phyloP scores from a whole-genome alignment of 2,329 filamentous ascomycete species.

The Aspergillus sp. region DNA sequence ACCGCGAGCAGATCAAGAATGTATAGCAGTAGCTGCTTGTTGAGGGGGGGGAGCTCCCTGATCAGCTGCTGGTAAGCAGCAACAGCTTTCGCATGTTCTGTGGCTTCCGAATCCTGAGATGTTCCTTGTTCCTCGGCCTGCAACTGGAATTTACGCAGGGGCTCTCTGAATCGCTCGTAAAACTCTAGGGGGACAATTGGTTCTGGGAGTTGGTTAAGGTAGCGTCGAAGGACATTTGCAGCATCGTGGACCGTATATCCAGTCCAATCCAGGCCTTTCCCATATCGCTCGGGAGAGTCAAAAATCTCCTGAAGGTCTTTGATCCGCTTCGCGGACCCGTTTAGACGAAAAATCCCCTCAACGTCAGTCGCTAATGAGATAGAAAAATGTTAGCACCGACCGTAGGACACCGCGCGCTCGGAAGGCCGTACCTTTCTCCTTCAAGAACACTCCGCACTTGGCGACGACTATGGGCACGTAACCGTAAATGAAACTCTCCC shows the following conservation, averaged over 20 bases:
- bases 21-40: constrained; percentile 90
- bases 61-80: constrained; percentile 83
- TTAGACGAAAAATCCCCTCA: constrained; percentile 94
- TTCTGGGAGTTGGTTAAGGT: constrained; percentile 93
- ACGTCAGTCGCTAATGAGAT: constrained; percentile 73
- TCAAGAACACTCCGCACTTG: constrained; percentile 95
- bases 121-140: constrained; percentile 71
- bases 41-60: constrained; percentile 86
- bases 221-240: constrained; percentile 90
- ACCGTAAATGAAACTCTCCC: constrained; percentile 95
- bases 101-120: constrained; percentile 68
- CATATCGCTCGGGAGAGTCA: constrained; percentile 91
- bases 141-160: constrained; percentile 67
- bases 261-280: constrained; percentile 94
- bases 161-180: constrained; percentile 87
- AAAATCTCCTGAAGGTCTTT: constrained; percentile 92
- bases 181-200: constrained; percentile 93
- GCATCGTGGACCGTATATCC: constrained; percentile 98
- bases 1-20: constrained; percentile 94
- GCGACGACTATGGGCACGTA: constrained; percentile 98
- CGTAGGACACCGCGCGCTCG: not conserved
- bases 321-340: constrained; percentile 95
- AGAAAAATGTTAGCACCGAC: not conserved
- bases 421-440: constrained; percentile 80
- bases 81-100: constrained; percentile 75